Base-by-base conservation (phyloP, 371 early-diverging fungal genomes). In the Ecytonucleospora hepatopenaei region DNA sequence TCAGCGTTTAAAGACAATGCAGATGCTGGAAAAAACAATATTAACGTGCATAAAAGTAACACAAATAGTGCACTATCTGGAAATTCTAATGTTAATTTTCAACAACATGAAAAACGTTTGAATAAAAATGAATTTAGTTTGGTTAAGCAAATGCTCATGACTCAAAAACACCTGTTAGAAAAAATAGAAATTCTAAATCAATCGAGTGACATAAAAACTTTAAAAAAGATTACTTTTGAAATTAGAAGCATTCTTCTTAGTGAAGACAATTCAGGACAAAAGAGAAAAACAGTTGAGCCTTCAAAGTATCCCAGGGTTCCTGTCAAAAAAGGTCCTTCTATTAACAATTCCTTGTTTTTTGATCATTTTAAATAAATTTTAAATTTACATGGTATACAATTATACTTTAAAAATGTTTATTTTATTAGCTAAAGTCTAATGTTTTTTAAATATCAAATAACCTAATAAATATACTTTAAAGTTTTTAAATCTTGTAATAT, bases 141-240 rank as follows among this genome's bases (percentile, higher is more conserved):
- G 32, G 27, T 72, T 30, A 23, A 28, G 5, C 27, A 34, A 21
- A 48, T 72, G 19, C 58, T 72, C 33, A 35, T 68, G 23, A 48
- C 67, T 54, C 70, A 70, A 17, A 55, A 69, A 31, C n/a, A 28
- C 23, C 19, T 72, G n/a, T 5, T 72, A 19, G 55, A 72, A 0
- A 56, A 47, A 23, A 32, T 72, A 21, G 34, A 61, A 5, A 34
- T 19, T 15, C 21, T 31, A 8, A 27, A n/a, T 31, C 26, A 48
- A 27, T 21, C 62, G 17, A 34, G 32, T 24, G n/a, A 68, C 0
- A 34, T 57, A 16, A 28, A 33, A 5, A 23, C 35, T 16, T 49
- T 72, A 5, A 57, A 34, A 53, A 48, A 24, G 1, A 48, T 69
- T 21, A 67, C 63, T n/a, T 21, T 35, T 23, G n/a, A 51, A 48